Evolutionary conservation across 495 filamentous ascomycete genomes (phyloP), one percentile per base, ranked within the genome.

Genomic region (Platismatia glauca): DNA sequence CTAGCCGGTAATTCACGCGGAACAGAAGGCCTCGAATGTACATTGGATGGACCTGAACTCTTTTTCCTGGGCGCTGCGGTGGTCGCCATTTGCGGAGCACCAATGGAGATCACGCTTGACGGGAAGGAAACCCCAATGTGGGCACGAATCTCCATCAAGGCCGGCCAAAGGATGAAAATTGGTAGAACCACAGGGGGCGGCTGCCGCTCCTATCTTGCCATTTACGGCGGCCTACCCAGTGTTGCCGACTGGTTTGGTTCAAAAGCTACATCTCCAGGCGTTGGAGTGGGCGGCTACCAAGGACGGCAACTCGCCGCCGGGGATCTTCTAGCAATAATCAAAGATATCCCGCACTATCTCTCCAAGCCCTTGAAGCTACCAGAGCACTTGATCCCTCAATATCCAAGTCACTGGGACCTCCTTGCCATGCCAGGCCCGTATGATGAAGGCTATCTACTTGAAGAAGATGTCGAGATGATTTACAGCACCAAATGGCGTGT

Each of bases 271-370:
- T 77, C 77, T 29, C 82, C 83, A 8, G 73, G 78, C 56, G 74
- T 84, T 16, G 76, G 69, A 7, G 75, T 84, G 55, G 84, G 84
- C n/a, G 84, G 84, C 1, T 79, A 79, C 38, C 78, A 86, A 70
- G 84, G 83, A 4, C 73, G 84, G 61, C 69, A 73, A 39, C 73
- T 87, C 37, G 75, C 75, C 7, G 67, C 77, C 22, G 81, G 82
- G 8, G 84, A 86, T 60, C 68, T 81, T 27, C 68, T 85, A 5
- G 69, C 71, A 0, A 74, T 78, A 57, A 53, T 63, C 4, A 74
- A 70, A 20, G 39, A 74, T 12, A 43, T 74, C 24, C 71, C 71
- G 52, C 69, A 71, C 7, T 41, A 68, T 39, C 64, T 59, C 35
- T 44, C 58, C 8, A 69, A 67, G 27, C 57, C 72, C 29, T 35